These are phyloP conservation scores for Pterulicium gracile DNA, from an alignment of 1,284 basidiomycete genomes.

Conservation along the genomic window DNA sequence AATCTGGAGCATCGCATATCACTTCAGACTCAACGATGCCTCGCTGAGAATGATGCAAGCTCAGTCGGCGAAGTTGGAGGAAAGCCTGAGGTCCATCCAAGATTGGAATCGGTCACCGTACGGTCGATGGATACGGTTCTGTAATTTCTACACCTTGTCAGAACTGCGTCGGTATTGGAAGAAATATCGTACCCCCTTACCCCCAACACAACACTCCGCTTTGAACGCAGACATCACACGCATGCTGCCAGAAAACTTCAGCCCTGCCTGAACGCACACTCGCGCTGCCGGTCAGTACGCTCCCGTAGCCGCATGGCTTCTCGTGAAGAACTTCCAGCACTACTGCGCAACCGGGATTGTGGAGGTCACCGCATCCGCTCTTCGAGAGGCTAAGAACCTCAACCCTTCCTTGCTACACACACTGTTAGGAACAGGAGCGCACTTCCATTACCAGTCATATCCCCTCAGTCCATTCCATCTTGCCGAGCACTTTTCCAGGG, in stretches of 20 bases:
- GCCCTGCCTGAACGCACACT: no score
- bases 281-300: slow-evolving; percentile 23
- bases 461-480: slow-evolving; percentile 36
- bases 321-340: slow-evolving; percentile 14
- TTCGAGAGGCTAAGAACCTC: slow-evolving; percentile 18
- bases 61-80: slow-evolving; percentile 25
- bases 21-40: slow-evolving; percentile 25
- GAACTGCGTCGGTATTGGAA: slow-evolving; percentile 34
- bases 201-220: slow-evolving; percentile 18
- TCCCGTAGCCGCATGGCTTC: slow-evolving; percentile 16
- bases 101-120: slow-evolving; percentile 34
- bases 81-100: slow-evolving; percentile 16
- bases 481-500: slow-evolving; percentile 20
- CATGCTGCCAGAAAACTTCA: no score
- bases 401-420: slow-evolving; percentile 40
- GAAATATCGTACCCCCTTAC: no score
- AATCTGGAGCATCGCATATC: slow-evolving; percentile 34
- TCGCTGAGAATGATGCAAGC: slow-evolving; percentile 17
- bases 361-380: slow-evolving; percentile 15
- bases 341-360: slow-evolving; percentile 36
- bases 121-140: slow-evolving; percentile 23
- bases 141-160: slow-evolving; percentile 27
- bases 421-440: slow-evolving; percentile 24
- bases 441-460: slow-evolving; percentile 31
- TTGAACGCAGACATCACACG: no score